Percentiles rank a stretch among this genome's conserved stretches.
Evolutionary conservation across 2,329 filamentous ascomycete genomes (phyloP).

Genomic region (Aspergillus japonicus): DNA sequence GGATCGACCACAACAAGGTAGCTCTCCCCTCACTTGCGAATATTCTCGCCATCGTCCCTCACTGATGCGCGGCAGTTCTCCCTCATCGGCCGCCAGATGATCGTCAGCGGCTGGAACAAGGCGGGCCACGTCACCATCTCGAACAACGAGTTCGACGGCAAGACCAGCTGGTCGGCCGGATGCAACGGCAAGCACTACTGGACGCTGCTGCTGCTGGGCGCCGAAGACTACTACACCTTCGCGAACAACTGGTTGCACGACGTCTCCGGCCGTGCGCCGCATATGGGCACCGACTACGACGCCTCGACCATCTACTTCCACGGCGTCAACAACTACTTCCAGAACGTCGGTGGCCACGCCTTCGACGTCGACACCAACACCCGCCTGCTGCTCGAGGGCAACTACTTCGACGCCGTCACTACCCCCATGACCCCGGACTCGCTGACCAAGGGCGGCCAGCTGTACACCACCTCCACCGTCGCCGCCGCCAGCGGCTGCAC

Average conservation of each 20-base stretch:
- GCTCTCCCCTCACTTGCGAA: not conserved
- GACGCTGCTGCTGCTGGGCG: constrained; percentile 38
- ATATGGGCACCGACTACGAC: not conserved
- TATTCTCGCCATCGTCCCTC: not conserved
- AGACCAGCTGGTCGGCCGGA: constrained; percentile 53
- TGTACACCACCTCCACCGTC: constrained; percentile 13
- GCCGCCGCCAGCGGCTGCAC: constrained; percentile 9
- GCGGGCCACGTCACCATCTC: constrained; percentile 40
- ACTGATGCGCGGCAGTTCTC: not conserved
- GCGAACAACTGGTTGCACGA: constrained; percentile 61
- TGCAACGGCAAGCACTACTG: constrained; percentile 62
- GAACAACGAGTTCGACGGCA: constrained; percentile 59
- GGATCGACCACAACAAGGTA: constrained; percentile 52
- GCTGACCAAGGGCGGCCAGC: constrained; percentile 11
- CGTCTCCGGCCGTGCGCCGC: constrained; percentile 55
- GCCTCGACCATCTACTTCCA: constrained; percentile 52
- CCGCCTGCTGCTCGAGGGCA: constrained; percentile 46
- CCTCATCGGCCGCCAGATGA: constrained; percentile 36
- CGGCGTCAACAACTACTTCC: constrained; percentile 43
- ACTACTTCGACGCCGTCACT: constrained; percentile 45
- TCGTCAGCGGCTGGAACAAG: constrained; percentile 21
- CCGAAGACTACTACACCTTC: constrained; percentile 54
- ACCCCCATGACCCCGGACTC: constrained; percentile 31
- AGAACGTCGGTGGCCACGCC: constrained; percentile 44
- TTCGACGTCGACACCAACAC: constrained; percentile 38